phyloP scores from a whole-genome alignment of 805 yeast species.

The Myxozyma kluyveri region DNA sequence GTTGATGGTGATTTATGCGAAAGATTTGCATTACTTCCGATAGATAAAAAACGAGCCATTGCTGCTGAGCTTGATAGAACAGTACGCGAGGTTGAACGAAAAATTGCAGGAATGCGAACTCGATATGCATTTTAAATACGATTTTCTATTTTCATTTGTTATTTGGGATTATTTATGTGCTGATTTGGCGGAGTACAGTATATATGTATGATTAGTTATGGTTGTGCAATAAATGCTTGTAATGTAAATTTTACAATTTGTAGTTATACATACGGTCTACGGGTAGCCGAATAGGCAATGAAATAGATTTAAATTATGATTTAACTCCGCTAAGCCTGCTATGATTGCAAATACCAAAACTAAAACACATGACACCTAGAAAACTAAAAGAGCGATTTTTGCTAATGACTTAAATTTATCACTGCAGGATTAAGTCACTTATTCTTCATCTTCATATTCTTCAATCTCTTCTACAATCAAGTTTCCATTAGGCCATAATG shows the following conservation, averaged over 20 bases:
- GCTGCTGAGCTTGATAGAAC: slow-evolving; percentile 38
- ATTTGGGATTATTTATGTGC: no score
- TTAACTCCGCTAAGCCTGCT: no score
- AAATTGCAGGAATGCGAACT: slow-evolving; percentile 36
- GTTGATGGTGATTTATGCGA: slow-evolving; percentile 90
- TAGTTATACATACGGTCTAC: no score
- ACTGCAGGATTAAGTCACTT: background rate
- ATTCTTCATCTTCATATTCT: slow-evolving; percentile 21
- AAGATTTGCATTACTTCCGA: slow-evolving; percentile 40
- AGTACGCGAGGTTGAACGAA: slow-evolving; percentile 36
- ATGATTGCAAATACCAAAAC: no score
- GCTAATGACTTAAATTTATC: background rate
- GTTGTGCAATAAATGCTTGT: no score
- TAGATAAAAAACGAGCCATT: slow-evolving; percentile 31
- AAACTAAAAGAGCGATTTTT: background rate
- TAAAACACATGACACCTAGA: background rate
- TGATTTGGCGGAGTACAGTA: no score
- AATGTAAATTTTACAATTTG: no score
- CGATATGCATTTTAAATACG: slow-evolving; percentile 30
- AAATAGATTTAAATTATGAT: no score
- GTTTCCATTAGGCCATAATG: slow-evolving; percentile 64
- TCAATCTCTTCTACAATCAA: slow-evolving; percentile 49
- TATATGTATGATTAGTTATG: no score
- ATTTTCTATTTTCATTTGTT: no score
- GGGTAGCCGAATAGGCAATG: no score